These are phyloP conservation scores for Zygosaccharomyces pseudobailii DNA, from an alignment of 1,139 yeast species.

Conservation along the genomic window DNA sequence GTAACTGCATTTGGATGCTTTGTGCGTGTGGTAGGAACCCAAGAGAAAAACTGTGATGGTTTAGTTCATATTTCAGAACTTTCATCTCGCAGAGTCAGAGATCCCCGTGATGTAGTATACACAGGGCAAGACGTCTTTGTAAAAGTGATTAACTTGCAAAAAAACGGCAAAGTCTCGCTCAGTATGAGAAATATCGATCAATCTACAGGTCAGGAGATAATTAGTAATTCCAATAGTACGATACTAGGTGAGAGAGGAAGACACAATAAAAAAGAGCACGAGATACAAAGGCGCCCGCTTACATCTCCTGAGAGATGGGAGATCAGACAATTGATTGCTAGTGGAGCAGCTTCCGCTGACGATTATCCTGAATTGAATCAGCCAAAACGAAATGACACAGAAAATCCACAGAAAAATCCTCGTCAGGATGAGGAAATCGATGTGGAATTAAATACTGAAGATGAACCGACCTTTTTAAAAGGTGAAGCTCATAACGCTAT, in stretches of 20 bases:
- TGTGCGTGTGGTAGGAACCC: slow-evolving; percentile 44
- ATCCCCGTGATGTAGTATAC: slow-evolving; percentile 56
- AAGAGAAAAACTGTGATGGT: slow-evolving; percentile 45
- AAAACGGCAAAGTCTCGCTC: slow-evolving; percentile 49
- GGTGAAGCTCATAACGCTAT: slow-evolving; percentile 43
- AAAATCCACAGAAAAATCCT: slow-evolving; percentile 30
- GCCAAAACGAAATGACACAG: not conserved
- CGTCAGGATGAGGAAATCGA: slow-evolving; percentile 59
- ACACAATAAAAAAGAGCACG: slow-evolving; percentile 11
- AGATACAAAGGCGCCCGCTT: slow-evolving; percentile 41
- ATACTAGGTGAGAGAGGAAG: slow-evolving; percentile 30
- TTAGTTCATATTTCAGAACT: slow-evolving; percentile 76
- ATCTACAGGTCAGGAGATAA: slow-evolving; percentile 48
- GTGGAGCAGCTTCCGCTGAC: slow-evolving; percentile 66
- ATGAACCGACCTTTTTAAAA: slow-evolving; percentile 67
- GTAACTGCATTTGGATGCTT: slow-evolving; percentile 77
- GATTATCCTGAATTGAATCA: slow-evolving; percentile 70
- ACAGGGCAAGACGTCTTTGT: slow-evolving; percentile 63
- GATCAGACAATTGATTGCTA: slow-evolving; percentile 70
- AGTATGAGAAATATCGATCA: slow-evolving; percentile 79
- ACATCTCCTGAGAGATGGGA: slow-evolving; percentile 94
- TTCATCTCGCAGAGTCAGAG: slow-evolving; percentile 45
- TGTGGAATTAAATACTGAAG: slow-evolving; percentile 58
- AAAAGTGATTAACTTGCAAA: slow-evolving; percentile 48
- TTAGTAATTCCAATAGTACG: slow-evolving; percentile 9